Conservation (phyloP, 768 basidiomycete genomes). For the Trametes maxima region DNA sequence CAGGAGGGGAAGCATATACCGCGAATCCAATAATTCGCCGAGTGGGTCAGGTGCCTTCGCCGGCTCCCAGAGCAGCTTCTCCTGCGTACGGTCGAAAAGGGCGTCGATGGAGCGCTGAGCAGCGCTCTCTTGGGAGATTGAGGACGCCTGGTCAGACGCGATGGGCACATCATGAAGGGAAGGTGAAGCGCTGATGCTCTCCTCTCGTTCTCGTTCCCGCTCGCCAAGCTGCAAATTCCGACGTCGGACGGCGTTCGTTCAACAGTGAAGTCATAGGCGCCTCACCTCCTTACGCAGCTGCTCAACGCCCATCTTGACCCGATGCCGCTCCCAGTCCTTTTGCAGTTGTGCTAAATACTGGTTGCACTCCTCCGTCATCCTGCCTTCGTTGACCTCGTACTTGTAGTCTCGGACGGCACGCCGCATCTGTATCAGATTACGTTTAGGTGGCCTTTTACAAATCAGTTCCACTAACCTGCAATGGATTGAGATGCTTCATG, state of each 20-base stretch:
- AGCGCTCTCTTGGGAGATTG: slow-evolving; percentile 36
- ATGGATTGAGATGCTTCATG: slow-evolving; percentile 84
- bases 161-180: slow-evolving; percentile 29
- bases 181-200: slow-evolving; percentile 42
- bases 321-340: slow-evolving; percentile 95
- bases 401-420: slow-evolving; percentile 91
- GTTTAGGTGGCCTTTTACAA: background rate
- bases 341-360: slow-evolving; percentile 95
- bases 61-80: slow-evolving; percentile 77
- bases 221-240: slow-evolving; percentile 56
- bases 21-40: slow-evolving; percentile 90
- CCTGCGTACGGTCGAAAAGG: slow-evolving; percentile 70
- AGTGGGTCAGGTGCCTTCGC: slow-evolving; percentile 76
- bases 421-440: slow-evolving; percentile 65
- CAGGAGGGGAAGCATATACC: slow-evolving; percentile 87
- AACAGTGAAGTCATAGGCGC: background rate
- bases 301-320: slow-evolving; percentile 85
- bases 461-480: slow-evolving; percentile 63
- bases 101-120: slow-evolving; percentile 70
- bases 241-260: slow-evolving; percentile 2
- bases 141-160: slow-evolving; percentile 29
- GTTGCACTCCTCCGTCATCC: slow-evolving; percentile 93
- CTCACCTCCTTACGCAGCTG: slow-evolving; percentile 80
- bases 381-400: slow-evolving; percentile 90
- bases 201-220: slow-evolving; percentile 69